These are phyloP conservation scores for Auricularia cornea DNA, from an alignment of 768 basidiomycete genomes.

Conservation along the genomic window DNA sequence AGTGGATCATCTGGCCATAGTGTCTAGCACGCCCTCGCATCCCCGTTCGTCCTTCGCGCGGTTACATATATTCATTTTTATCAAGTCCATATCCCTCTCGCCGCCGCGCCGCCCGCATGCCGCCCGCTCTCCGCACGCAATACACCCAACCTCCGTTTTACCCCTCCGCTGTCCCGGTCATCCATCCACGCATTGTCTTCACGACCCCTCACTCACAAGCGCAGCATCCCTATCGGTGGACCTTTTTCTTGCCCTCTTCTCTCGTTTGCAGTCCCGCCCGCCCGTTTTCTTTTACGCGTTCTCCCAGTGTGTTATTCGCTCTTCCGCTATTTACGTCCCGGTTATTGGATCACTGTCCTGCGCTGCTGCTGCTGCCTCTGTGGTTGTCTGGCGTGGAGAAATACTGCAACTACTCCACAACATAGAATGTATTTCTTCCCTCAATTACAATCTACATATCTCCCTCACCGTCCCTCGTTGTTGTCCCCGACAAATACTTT, in stretches of 20 bases:
- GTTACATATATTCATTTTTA: not conserved
- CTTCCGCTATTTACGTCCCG: not conserved
- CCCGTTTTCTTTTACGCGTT: not conserved
- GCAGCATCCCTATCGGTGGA: too few species aligned
- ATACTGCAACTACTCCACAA: not conserved
- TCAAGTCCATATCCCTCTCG: not conserved
- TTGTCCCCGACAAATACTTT: too few species aligned
- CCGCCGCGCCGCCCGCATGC: not conserved
- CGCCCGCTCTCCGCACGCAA: not conserved
- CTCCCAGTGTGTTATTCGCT: not conserved
- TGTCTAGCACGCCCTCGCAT: not conserved
- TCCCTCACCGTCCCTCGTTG: not conserved
- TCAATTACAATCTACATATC: not conserved
- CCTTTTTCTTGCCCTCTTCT: not conserved
- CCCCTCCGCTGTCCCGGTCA: too few species aligned
- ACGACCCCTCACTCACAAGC: too few species aligned
- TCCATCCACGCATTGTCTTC: too few species aligned
- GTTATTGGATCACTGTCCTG: not conserved
- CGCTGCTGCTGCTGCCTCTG: not conserved
- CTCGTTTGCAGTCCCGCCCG: not conserved
- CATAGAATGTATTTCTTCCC: not conserved
- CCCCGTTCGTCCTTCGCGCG: not conserved
- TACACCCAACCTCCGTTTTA: not conserved
- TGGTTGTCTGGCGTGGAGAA: not conserved
- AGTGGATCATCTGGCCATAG: conserved; percentile 46